Evolutionary conservation across 2,329 filamentous ascomycete species (phyloP).

Genomic region (Penicillium sp.): DNA sequence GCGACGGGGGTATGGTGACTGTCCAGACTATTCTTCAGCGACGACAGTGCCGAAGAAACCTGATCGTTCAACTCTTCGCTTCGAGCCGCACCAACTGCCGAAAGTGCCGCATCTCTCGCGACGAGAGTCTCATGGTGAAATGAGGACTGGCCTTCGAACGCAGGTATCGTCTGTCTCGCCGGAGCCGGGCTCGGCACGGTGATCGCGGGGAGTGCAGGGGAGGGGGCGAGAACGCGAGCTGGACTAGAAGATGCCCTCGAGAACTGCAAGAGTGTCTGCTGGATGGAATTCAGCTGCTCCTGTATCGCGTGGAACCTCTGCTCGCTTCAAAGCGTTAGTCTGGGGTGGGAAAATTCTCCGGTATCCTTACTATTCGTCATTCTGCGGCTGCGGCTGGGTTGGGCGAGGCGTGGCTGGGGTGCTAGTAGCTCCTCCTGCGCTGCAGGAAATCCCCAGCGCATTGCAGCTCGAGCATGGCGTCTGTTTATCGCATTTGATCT

Average conservation of each 20-base stretch:
- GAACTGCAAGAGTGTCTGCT: constrained; percentile 25
- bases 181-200: constrained; percentile 18
- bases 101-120: constrained; percentile 30
- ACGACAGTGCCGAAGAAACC: constrained; percentile 28
- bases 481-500: constrained; percentile 32
- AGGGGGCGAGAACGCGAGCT: neutral
- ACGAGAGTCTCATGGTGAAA: constrained; percentile 31
- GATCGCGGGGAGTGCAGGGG: neutral
- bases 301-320: constrained; percentile 25
- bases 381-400: constrained; percentile 3
- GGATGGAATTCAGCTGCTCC: constrained; percentile 25
- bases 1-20: constrained; percentile 14
- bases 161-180: constrained; percentile 24
- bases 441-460: constrained; percentile 26
- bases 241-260: constrained; percentile 5
- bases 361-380: constrained; percentile 25
- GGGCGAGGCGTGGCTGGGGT: neutral
- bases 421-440: constrained; percentile 8
- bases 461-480: constrained; percentile 31
- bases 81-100: constrained; percentile 22
- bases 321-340: constrained; percentile 19
- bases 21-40: constrained; percentile 26
- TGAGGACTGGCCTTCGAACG: constrained; percentile 32
- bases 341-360: no score
- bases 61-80: constrained; percentile 21